A percentile compares a stretch with the other conserved stretches of the same genome.
Evolutionary conservation across 495 filamentous ascomycete species (phyloP).

Genomic region (Geopyxis carbonaria): DNA sequence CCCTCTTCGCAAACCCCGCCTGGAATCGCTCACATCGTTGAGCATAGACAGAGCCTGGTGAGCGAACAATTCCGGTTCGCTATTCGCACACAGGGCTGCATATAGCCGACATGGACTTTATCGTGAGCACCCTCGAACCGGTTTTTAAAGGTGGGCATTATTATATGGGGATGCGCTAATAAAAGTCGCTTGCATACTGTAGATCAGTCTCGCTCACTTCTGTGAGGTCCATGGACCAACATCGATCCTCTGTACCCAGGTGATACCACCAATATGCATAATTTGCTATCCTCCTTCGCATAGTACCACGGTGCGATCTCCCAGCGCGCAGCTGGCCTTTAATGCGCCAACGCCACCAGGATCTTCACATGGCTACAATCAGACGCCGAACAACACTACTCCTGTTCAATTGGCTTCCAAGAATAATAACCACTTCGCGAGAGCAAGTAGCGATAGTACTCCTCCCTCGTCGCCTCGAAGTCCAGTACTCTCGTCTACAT

Average conservation of each 20-base stretch:
- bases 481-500: constrained; percentile 22
- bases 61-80: too few relatives aligned
- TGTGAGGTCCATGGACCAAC: constrained; percentile 92
- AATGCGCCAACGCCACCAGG: constrained; percentile 25
- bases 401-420: too few relatives aligned
- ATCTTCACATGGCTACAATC: constrained; percentile 16
- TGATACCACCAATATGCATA: constrained; percentile 56
- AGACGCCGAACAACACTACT: too few relatives aligned
- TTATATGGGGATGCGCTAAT: too few relatives aligned
- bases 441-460: constrained; percentile 24
- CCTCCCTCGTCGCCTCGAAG: constrained; percentile 46
- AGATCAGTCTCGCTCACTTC: constrained; percentile 93
- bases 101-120: constrained; percentile 24
- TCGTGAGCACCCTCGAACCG: constrained; percentile 23
- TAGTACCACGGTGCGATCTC: constrained; percentile 26
- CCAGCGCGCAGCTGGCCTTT: constrained; percentile 30
- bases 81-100: too few relatives aligned
- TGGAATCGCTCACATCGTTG: too few relatives aligned
- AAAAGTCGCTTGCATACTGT: constrained; percentile 7
- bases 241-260: constrained; percentile 87
- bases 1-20: too few relatives aligned
- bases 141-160: too few relatives aligned
- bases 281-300: constrained; percentile 44
- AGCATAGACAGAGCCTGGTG: too few relatives aligned
- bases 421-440: too few relatives aligned